Evolutionary conservation across 352 stramenopile genomes (phyloP), one percentile per base, ranked within the genome.

Genomic region (Aphanomyces invadans): DNA sequence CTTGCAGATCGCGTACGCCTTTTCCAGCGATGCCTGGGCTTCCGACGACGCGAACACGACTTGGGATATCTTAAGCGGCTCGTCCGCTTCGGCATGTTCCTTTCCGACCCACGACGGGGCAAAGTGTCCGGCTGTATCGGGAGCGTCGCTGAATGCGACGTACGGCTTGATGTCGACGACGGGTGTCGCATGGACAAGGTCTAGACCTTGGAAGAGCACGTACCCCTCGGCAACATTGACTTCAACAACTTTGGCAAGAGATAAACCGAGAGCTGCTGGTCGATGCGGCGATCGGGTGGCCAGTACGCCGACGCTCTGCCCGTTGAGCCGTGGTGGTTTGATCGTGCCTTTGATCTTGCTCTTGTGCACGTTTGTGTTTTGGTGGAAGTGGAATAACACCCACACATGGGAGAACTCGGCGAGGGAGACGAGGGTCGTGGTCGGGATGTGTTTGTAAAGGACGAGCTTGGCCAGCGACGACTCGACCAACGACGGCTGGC

Each of bases 151-250:
- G 36, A 66, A 66, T 9, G 59, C 38, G 45, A 99, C 96, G 73
- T 98, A 99, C 10, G 97, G 97, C 76, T 99, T 99, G 55, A 99
- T 90, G 72, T 99, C 97, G 21, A 99, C 76, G 32, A 99, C 87
- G 0, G 97, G 97, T 25, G 97, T 99, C 55, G 95, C 96, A 74
- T 99, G 86, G 49, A 98, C 85, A 7, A 98, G 81, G 71, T 98
- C 94, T 51, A 98, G 83, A 33, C 92, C 93, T 46, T 54, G 36
- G 51, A 68, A 45, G 1, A 64, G 15, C 32, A 70, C 74, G 26
- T 73, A 83, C 55, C 82, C 76, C 65, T 89, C 73, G 31, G 97
- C 80, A 17, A 75, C 74, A 59, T 98, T 90, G 49, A 66, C 59
- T 28, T 29, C 19, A 23, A 66, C n/a, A 5, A 98, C 86, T 72